These are phyloP conservation scores for Aspergillus fischeri DNA, from an alignment of 2,329 filamentous ascomycete genomes.

Conservation along the genomic window DNA sequence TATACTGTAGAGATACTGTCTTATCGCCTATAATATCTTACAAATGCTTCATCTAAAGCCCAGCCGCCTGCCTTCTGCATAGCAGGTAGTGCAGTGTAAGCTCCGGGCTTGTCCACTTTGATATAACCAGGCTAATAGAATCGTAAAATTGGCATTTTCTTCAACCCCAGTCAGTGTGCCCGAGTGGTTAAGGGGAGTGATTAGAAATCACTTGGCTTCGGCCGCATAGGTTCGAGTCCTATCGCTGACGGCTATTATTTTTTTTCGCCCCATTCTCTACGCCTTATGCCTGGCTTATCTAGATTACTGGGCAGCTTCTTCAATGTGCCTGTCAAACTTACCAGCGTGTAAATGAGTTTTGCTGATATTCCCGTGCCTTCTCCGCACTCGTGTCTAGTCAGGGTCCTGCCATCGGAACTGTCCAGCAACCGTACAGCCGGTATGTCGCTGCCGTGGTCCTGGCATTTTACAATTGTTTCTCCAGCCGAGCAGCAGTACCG, in stretches of 20 bases:
- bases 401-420: neutral
- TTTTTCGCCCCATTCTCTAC: neutral
- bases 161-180: neutral
- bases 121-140: too few species aligned
- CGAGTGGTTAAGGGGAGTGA: neutral
- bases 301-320: too few species aligned
- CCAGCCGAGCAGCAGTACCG: conserved; percentile 48
- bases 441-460: conserved; percentile 38
- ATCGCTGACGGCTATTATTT: neutral
- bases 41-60: neutral
- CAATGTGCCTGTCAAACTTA: neutral
- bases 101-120: too few species aligned
- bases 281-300: too few species aligned
- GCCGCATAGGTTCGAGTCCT: conserved; percentile 1
- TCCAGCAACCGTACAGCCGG: neutral
- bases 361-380: neutral
- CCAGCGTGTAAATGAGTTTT: neutral
- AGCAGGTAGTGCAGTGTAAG: too few species aligned
- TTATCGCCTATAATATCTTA: too few species aligned
- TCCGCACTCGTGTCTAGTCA: too few species aligned
- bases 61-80: neutral
- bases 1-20: too few species aligned
- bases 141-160: accelerated
- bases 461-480: conserved; percentile 51
- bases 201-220: conserved; percentile 4